Conservation (phyloP, 2,329 filamentous ascomycete species). For the Fusarium lateritium region DNA sequence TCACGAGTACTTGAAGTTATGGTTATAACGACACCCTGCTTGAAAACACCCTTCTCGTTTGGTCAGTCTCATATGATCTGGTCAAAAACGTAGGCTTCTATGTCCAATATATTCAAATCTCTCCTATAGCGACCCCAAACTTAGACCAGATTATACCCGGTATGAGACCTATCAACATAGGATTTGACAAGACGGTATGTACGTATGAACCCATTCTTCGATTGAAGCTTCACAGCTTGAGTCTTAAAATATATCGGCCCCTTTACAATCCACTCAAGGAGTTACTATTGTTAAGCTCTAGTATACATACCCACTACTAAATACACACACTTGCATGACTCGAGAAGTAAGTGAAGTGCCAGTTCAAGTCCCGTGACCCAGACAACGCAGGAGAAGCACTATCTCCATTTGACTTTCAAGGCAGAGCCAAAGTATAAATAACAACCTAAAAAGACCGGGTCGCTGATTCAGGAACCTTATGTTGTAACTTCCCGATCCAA, state of each 20-base stretch:
- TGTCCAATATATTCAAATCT: too few relatives aligned
- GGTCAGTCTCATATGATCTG: too few relatives aligned
- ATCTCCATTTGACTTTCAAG: conserved; percentile 8
- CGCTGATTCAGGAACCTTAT: conserved; percentile 8
- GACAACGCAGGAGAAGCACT: neutral
- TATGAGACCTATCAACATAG: neutral
- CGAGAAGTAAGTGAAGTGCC: neutral
- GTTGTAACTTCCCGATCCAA: conserved; percentile 19
- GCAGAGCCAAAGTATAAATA: conserved; percentile 14
- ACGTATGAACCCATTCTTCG: too few relatives aligned
- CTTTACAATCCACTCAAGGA: neutral
- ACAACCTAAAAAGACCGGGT: conserved; percentile 5
- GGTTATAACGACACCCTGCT: too few relatives aligned
- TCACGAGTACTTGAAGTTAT: too few relatives aligned
- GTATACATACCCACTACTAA: neutral
- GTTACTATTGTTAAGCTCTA: neutral
- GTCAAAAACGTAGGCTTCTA: too few relatives aligned
- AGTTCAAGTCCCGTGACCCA: conserved; percentile 4
- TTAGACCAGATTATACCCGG: too few relatives aligned
- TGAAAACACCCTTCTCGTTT: too few relatives aligned
- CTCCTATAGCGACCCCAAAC: too few relatives aligned
- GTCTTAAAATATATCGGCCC: neutral
- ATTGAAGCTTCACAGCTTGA: neutral
- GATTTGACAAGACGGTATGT: neutral
- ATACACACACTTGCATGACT: neutral